These are phyloP conservation scores for Nemania sp. DNA, from an alignment of 2,329 filamentous ascomycete species.

Conservation along the genomic window DNA sequence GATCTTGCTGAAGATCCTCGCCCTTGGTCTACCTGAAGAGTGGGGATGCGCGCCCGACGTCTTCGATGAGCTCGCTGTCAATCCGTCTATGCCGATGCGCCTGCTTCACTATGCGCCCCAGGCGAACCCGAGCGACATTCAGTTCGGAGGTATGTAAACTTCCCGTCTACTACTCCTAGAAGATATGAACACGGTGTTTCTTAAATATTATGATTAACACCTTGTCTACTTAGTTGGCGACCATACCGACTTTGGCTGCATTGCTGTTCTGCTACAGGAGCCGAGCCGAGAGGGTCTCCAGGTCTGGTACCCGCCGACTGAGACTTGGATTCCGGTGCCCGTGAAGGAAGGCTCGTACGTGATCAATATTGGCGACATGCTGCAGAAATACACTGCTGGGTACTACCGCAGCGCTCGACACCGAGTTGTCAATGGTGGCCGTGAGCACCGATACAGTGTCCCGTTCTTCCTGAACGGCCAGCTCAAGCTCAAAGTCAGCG, in stretches of 20 bases:
- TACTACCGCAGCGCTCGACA: conserved; percentile 40
- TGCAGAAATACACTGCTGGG: conserved; percentile 39
- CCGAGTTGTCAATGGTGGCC: conserved; percentile 35
- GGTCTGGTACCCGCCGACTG: conserved; percentile 33
- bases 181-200: no score
- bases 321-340: conserved; percentile 39
- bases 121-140: conserved; percentile 26
- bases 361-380: conserved; percentile 45
- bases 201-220: background rate
- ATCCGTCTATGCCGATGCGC: conserved; percentile 34
- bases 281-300: conserved; percentile 36
- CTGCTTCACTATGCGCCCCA: conserved; percentile 37
- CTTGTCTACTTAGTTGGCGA: conserved; percentile 28
- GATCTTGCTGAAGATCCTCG: conserved; percentile 32
- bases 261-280: conserved; percentile 39
- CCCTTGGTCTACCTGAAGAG: conserved; percentile 30
- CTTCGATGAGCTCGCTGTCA: conserved; percentile 28
- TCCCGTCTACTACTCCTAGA: background rate
- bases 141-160: conserved; percentile 31
- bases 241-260: conserved; percentile 39
- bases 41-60: conserved; percentile 30
- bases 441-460: conserved; percentile 34
- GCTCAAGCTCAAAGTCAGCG: conserved; percentile 26
- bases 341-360: conserved; percentile 40
- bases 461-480: conserved; percentile 38